Base-by-base conservation (phyloP, 352 stramenopile species). In the Phytopythium helicoides region DNA sequence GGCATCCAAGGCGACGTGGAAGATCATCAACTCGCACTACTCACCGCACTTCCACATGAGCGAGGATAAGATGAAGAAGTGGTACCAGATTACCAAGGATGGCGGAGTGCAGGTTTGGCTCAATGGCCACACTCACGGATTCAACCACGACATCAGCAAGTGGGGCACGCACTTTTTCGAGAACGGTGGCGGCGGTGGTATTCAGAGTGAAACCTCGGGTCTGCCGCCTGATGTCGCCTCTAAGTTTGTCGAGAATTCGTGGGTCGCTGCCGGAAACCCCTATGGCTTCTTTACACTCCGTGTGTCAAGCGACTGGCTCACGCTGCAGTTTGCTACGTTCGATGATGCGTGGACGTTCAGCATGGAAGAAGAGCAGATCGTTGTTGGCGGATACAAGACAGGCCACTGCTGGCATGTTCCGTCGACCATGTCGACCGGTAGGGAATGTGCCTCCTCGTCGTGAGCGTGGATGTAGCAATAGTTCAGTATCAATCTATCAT, bases 21-120 rank as follows among this genome's bases (percentile, higher is more conserved):
- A 94, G 74, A 67, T 94, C 46, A 75, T 95, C 45, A 95, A 94
- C 69, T 92, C 86, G 63, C 86, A 95, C 70, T 95, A 95, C 73
- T 95, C 83, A 47, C 83, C 86, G 21, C 82, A 93, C 62, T 92
- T 92, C 56, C 85, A 95, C 73, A 95, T 95, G 85, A 89, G 68
- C 52, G 77, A 87, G 42, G 75, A 88, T 56, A 92, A 91, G 73
- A 93, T 95, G 82, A 89, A 93, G 64, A 72, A 83, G 49, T 95
- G 85, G 85, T 95, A 90, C 64, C 66, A 79, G 60, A 68, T 94
- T 52, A 82, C 77, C 11, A 94, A 94, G 60, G 76, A 90, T 12
- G 66, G 77, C 50, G 73, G 74, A 19, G 84, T 87, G 3, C 84
- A 94, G 51, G 31, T 88, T 16, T 94, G 81, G 81, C 62, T 92